These are phyloP conservation scores for Clavispora vitiphila DNA, from an alignment of 805 yeast genomes.

Conservation along the genomic window DNA sequence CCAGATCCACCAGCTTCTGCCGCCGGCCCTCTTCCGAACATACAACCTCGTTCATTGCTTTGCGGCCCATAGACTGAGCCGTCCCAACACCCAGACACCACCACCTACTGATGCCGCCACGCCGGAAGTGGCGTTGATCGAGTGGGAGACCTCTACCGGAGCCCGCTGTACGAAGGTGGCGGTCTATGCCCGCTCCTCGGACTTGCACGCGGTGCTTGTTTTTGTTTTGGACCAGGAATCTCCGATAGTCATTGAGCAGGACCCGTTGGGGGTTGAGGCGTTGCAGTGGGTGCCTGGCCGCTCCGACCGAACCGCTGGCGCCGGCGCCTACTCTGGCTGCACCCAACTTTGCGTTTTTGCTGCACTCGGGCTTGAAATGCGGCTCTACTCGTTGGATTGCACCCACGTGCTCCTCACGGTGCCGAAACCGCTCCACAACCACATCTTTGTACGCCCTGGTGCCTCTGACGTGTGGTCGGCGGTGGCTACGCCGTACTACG, in stretches of 20 bases:
- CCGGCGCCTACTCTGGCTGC: slow-evolving; percentile 29
- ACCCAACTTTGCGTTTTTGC: slow-evolving; percentile 31
- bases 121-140: slow-evolving; percentile 1
- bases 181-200: slow-evolving; percentile 15
- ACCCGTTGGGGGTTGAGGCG: slow-evolving; percentile 24
- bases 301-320: background rate
- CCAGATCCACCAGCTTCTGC: background rate
- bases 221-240: slow-evolving; percentile 17
- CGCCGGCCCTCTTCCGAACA: background rate
- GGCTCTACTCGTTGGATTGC: slow-evolving; percentile 35
- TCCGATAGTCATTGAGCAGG: slow-evolving; percentile 31
- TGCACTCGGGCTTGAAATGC: slow-evolving; percentile 20
- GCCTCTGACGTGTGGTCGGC: slow-evolving; percentile 28
- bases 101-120: background rate
- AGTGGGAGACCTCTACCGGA: slow-evolving; percentile 21
- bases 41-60: background rate
- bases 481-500: slow-evolving; percentile 19
- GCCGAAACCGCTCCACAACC: slow-evolving; percentile 25
- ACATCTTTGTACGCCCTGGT: slow-evolving; percentile 17
- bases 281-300: slow-evolving; percentile 33
- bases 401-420: slow-evolving; percentile 27
- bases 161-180: slow-evolving; percentile 28
- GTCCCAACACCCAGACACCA: background rate
- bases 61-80: background rate
- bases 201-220: slow-evolving; percentile 17